These are phyloP conservation scores for Penicillium verhagenii DNA, from an alignment of 495 filamentous ascomycete genomes.

Conservation along the genomic window DNA sequence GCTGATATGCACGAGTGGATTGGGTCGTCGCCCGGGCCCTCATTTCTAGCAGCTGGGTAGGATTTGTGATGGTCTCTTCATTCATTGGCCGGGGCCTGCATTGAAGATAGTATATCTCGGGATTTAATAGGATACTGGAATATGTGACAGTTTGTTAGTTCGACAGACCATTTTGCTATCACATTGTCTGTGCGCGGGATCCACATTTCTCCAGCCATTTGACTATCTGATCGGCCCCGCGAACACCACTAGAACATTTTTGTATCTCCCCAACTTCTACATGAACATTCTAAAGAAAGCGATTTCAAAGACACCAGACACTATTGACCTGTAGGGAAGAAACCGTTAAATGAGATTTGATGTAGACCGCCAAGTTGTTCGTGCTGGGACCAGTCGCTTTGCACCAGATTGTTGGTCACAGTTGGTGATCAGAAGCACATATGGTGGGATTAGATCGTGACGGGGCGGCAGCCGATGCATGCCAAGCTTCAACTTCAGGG, in stretches of 20 bases:
- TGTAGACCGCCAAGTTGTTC: neutral
- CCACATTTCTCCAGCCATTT: neutral
- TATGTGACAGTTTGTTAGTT: slow-evolving; percentile 1
- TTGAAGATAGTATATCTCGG: neutral
- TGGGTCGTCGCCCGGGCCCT: neutral
- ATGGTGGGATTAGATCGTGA: slow-evolving; percentile 10
- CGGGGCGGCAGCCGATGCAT: slow-evolving; percentile 5
- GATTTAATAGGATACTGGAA: neutral
- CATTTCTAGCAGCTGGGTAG: neutral
- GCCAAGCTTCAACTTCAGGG: slow-evolving; percentile 15
- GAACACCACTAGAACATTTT: neutral
- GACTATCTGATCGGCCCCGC: neutral
- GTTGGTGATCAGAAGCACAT: neutral
- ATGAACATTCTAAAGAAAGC: neutral
- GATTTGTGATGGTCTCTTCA: neutral
- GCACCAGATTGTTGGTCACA: neutral
- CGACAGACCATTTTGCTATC: neutral
- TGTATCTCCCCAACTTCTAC: neutral
- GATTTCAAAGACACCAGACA: neutral
- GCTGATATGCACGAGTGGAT: neutral
- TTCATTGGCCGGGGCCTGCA: neutral
- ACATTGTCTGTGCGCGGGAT: slow-evolving; percentile 5
- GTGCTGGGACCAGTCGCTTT: neutral
- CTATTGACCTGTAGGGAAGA: neutral
- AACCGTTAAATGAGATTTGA: neutral